Percentiles rank a stretch among this genome's conserved stretches.
Evolutionary conservation across 192 early-diverging fungal species (phyloP).

Genomic region (Gonapodya prolifera): DNA sequence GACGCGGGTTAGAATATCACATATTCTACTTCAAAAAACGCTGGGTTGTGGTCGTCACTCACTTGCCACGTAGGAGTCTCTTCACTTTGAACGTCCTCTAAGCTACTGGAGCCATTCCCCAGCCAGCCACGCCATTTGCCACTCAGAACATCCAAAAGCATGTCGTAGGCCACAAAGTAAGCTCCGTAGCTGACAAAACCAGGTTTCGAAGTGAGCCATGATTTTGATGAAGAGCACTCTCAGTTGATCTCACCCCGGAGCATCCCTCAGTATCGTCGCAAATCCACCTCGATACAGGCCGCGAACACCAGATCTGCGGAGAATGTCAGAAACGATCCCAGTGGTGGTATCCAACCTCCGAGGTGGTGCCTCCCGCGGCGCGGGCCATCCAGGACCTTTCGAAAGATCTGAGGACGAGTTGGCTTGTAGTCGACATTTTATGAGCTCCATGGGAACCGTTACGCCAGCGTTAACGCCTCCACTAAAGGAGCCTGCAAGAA

Average conservation of each 20-base stretch:
- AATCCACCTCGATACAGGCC: not conserved
- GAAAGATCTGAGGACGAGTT: not conserved
- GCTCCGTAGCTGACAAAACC: not conserved
- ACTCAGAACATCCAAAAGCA: not conserved
- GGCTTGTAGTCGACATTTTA: not conserved
- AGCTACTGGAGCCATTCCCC: not conserved
- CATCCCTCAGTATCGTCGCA: not conserved
- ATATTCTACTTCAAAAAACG: no score
- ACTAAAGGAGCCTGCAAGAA: not conserved
- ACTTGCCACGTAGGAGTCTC: not conserved
- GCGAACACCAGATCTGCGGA: not conserved
- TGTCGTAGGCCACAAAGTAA: not conserved
- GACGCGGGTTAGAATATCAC: not conserved
- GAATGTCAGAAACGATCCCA: not conserved
- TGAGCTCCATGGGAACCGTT: not conserved
- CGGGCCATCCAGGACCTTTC: not conserved
- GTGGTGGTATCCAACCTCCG: not conserved
- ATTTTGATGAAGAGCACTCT: no score
- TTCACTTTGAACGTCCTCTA: not conserved
- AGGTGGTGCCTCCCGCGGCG: not conserved
- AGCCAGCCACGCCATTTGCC: not conserved
- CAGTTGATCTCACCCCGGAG: not conserved
- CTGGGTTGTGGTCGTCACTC: no score
- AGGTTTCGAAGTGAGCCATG: no score
- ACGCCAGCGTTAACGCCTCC: not conserved